phyloP scores from a whole-genome alignment of 345 rosid species.

The Garcia nutans region DNA sequence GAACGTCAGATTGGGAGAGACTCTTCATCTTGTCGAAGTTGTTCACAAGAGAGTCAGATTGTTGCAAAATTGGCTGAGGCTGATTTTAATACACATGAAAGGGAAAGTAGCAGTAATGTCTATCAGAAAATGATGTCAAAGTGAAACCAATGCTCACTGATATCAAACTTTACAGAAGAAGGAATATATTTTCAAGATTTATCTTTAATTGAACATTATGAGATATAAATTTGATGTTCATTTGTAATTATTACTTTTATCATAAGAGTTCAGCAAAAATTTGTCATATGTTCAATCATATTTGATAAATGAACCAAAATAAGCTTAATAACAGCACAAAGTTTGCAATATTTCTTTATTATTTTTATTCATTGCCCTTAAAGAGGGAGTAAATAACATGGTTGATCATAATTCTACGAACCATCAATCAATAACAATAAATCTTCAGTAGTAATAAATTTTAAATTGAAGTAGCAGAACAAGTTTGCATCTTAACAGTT shows the following conservation, averaged over 20 bases:
- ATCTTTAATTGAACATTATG: background rate
- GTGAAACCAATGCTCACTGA: background rate
- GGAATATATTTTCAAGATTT: background rate
- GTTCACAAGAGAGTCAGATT: slow-evolving; percentile 19
- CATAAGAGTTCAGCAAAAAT: background rate
- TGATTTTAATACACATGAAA: slow-evolving; percentile 7
- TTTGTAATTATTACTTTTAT: background rate
- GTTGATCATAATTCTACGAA: background rate
- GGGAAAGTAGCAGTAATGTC: slow-evolving; percentile 13
- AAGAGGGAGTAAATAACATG: background rate
- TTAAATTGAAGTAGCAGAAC: slow-evolving; percentile 22
- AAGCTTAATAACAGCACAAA: background rate
- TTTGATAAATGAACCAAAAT: background rate
- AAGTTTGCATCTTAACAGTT: slow-evolving; percentile 39
- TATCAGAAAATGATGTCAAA: slow-evolving; percentile 23
- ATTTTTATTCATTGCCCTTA: background rate
- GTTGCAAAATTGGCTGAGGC: background rate
- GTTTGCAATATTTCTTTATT: background rate
- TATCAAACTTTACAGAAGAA: background rate
- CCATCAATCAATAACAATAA: background rate
- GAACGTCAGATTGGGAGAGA: slow-evolving; percentile 23
- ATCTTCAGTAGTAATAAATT: background rate
- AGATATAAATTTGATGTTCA: background rate
- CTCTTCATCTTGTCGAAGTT: slow-evolving; percentile 12
- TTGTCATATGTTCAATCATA: background rate